phyloP scores from a whole-genome alignment of 176 grass and related monocot genomes.

The Elaeis guineensis region DNA sequence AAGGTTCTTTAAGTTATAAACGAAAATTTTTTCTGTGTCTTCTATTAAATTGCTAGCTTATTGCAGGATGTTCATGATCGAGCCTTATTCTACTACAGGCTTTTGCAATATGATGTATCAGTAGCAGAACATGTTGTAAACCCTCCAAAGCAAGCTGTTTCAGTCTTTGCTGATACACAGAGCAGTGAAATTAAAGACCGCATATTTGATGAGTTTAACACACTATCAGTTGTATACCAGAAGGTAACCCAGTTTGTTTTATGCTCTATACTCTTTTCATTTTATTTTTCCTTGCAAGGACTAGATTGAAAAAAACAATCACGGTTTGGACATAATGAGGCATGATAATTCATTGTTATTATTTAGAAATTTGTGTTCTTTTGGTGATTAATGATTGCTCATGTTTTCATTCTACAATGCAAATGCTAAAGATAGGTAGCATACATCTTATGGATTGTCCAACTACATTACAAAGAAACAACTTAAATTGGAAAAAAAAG shows the following conservation, averaged over 20 bases:
- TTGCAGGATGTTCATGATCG: conserved; percentile 95
- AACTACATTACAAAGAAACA: no score
- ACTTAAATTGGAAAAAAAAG: no score
- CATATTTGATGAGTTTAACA: conserved; percentile 99
- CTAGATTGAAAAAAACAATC: no score
- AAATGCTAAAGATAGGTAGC: no score
- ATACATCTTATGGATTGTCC: no score
- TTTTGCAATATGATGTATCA: conserved; percentile 78
- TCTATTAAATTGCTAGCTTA: conserved; percentile 10
- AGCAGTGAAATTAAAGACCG: conserved; percentile 95
- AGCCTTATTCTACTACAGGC: conserved; percentile 96
- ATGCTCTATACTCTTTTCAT: not conserved
- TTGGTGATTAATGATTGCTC: no score
- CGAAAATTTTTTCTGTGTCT: not conserved
- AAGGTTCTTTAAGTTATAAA: conserved; percentile 11
- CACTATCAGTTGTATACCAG: conserved; percentile 87
- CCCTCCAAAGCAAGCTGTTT: conserved; percentile 97
- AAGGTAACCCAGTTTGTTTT: conserved; percentile 44
- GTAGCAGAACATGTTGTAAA: conserved; percentile 88
- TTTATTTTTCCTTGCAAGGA: no score
- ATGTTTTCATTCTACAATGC: no score
- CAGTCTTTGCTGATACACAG: conserved; percentile 96
- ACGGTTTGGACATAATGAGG: no score
- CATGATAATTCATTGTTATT: no score
- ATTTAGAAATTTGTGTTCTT: no score